These are phyloP conservation scores for Fomitopsis palustris DNA, from an alignment of 1,284 basidiomycete species.

Conservation along the genomic window DNA sequence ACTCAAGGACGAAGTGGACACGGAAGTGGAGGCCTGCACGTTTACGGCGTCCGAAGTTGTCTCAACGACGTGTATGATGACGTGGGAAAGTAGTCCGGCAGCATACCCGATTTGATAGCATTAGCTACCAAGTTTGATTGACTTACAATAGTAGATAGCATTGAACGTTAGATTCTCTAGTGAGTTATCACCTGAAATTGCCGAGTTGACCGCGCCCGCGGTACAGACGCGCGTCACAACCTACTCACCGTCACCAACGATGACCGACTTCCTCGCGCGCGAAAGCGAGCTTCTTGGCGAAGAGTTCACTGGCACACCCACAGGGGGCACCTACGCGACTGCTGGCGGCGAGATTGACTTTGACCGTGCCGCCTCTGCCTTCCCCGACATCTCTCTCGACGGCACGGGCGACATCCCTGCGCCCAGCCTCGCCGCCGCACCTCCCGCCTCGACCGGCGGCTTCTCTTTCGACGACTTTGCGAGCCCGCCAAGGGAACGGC, in stretches of 20 bases:
- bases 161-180: too few species aligned
- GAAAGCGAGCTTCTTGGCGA: slow-evolving; percentile 34
- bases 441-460: slow-evolving; percentile 26
- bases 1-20: background rate
- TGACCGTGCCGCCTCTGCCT: slow-evolving; percentile 75
- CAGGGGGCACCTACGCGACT: slow-evolving; percentile 25
- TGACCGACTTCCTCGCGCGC: slow-evolving; percentile 33
- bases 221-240: background rate
- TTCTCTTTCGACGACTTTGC: slow-evolving; percentile 71
- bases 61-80: background rate
- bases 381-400: slow-evolving; percentile 81
- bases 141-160: too few species aligned
- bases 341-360: slow-evolving; percentile 63
- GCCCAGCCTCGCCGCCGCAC: slow-evolving; percentile 28
- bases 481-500: slow-evolving; percentile 38
- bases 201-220: too few species aligned
- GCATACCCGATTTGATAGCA: too few species aligned
- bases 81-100: slow-evolving; percentile 1
- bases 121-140: too few species aligned
- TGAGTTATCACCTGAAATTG: too few species aligned
- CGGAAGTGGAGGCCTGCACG: slow-evolving; percentile 3
- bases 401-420: slow-evolving; percentile 51
- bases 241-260: slow-evolving; percentile 13
- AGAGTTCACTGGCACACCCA: slow-evolving; percentile 28
- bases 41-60: background rate